Base-by-base conservation (phyloP, 2,329 filamentous ascomycete genomes). In the Botrytis hyacinthi region DNA sequence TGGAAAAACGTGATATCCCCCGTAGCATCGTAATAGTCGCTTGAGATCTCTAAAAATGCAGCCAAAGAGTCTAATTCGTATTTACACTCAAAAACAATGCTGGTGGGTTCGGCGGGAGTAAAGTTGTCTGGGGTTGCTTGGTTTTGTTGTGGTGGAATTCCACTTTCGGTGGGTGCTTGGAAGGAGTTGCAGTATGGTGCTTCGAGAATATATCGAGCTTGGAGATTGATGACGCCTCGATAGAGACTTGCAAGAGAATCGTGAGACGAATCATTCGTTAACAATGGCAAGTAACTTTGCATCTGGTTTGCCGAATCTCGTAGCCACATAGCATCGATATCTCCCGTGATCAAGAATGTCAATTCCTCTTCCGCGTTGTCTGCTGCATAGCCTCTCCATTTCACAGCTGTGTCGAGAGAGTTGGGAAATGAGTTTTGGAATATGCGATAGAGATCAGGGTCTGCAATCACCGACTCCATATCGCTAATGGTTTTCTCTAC, bases 41-140 rank as follows among this genome's bases (percentile, higher is more conserved):
- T 92, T 1, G 90, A 91, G 8, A 98, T 86, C 60, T 93, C 89
- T 12, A 98, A 86, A 82, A 98, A 98, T 44, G 94, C 91, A 0
- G 95, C 94, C 1, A 98, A 87, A 18, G 93, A 95, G 84, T 98
- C 95, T 63, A 98, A 89, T 83, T 98, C 95, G 82, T 96, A 98
- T 82, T 98, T 98, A 87, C 95, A 98, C 82, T 98, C 95, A 80
- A 96, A 98, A 0, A 97, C 94, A 54, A 90, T 85, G 1, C 87
- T 86, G 78, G 93, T 90, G 77, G 94, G 93, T 0, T 86, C 83
- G 0, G 94, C 93, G 73, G 92, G 89, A 0, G 92, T 90, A n/a
- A 81, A 84, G 76, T 92, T 85, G 75, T 89, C 83, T 85, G 83
- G 79, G 82, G 78, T 81, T 93, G 88, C 89, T 2, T 86, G 84